Evolutionary conservation across 1,284 basidiomycete genomes (phyloP).

Genomic region (Entoloma clypeatum): DNA sequence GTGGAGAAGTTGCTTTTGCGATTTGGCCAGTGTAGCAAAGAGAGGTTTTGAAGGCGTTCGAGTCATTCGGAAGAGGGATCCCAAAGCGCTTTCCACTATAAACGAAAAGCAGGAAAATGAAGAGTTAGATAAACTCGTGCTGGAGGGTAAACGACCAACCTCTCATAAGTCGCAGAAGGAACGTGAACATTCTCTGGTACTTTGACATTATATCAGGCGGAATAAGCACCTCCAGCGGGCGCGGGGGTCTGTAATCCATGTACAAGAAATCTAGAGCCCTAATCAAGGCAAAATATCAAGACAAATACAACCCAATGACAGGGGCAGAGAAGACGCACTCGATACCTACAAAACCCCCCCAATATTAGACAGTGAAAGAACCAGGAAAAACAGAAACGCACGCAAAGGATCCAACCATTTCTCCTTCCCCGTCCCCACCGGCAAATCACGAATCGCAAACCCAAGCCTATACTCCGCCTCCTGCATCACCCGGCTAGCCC

Average conservation of each 20-base stretch:
- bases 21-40: constrained; percentile 55
- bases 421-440: constrained; percentile 56
- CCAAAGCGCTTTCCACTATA: constrained; percentile 68
- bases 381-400: constrained; percentile 34
- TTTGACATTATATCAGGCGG: constrained; percentile 70
- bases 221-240: constrained; percentile 67
- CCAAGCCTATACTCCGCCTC: constrained; percentile 78
- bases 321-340: constrained; percentile 42
- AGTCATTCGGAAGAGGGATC: constrained; percentile 63
- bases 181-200: constrained; percentile 78
- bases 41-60: constrained; percentile 39
- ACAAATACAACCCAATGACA: constrained; percentile 6
- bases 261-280: constrained; percentile 86
- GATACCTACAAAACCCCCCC: constrained; percentile 40
- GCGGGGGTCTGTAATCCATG: constrained; percentile 80
- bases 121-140: background rate
- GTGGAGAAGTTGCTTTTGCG: constrained; percentile 54
- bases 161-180: constrained; percentile 73
- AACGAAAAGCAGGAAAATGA: background rate
- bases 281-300: constrained; percentile 15
- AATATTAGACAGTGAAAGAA: constrained; percentile 11
- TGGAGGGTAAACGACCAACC: constrained; percentile 40
- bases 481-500: constrained; percentile 36
- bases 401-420: constrained; percentile 78
- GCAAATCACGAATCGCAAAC: constrained; percentile 75